phyloP scores from a whole-genome alignment of 805 yeast species.

The Saccharomycopsis fibuligera region DNA sequence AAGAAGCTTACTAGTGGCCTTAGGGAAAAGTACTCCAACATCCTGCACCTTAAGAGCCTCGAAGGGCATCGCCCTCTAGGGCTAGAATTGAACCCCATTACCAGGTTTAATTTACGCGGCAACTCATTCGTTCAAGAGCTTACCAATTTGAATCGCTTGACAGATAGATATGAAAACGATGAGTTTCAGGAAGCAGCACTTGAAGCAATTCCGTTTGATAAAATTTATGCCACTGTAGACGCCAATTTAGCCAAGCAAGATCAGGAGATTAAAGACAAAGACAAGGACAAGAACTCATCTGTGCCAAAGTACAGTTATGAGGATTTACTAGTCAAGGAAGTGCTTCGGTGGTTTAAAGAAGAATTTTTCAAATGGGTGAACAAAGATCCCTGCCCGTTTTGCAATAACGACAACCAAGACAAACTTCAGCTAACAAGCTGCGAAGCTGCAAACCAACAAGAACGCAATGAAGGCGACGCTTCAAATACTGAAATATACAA shows the following conservation, averaged over 20 bases:
- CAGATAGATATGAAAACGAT: slow-evolving; percentile 36
- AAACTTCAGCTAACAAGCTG: slow-evolving; percentile 36
- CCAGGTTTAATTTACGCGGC: not conserved
- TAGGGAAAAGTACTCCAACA: not conserved
- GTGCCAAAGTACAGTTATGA: slow-evolving; percentile 30
- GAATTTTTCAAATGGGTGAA: slow-evolving; percentile 83
- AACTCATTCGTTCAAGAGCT: not conserved
- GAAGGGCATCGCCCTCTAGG: not conserved
- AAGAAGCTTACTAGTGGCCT: not conserved
- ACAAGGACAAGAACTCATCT: not conserved
- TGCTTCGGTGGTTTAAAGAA: slow-evolving; percentile 65
- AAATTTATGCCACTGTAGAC: slow-evolving; percentile 58
- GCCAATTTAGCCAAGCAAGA: too few species aligned
- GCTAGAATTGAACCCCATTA: not conserved
- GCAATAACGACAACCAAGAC: slow-evolving; percentile 37
- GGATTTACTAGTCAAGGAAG: slow-evolving; percentile 52
- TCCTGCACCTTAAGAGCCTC: not conserved
- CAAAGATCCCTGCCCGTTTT: slow-evolving; percentile 51
- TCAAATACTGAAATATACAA: slow-evolving; percentile 55
- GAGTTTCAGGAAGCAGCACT: slow-evolving; percentile 50
- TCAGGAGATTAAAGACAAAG: slow-evolving; percentile 25
- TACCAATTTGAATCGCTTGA: not conserved
- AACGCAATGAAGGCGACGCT: slow-evolving; percentile 43
- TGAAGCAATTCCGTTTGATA: slow-evolving; percentile 54
- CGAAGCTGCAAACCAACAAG: slow-evolving; percentile 40